Conservation (phyloP, 805 yeast species). For the Candida montana region DNA sequence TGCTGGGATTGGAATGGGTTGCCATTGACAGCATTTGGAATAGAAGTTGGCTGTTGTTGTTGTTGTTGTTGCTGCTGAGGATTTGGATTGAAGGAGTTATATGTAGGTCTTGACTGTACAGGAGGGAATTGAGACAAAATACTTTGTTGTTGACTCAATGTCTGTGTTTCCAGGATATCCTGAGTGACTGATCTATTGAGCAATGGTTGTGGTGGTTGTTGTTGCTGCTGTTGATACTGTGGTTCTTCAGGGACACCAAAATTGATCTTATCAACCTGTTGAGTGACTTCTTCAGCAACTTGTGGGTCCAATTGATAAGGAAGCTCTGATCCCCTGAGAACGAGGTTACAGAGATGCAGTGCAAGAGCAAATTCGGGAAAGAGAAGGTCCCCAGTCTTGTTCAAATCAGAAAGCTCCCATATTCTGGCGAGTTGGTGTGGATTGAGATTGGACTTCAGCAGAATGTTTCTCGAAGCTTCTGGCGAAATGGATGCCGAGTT, state of each 20-base stretch:
- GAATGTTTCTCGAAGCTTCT: slow-evolving; percentile 68
- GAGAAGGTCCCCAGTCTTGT: slow-evolving; percentile 73
- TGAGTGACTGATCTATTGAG: slow-evolving; percentile 8
- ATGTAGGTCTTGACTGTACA: no score
- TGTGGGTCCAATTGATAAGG: slow-evolving; percentile 69
- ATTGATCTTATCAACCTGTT: slow-evolving; percentile 82
- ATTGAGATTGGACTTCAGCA: slow-evolving; percentile 71
- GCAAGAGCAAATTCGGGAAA: slow-evolving; percentile 96
- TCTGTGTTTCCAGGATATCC: slow-evolving; percentile 26
- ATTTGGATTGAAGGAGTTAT: no score
- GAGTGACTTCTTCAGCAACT: slow-evolving; percentile 74
- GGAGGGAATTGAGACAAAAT: slow-evolving; percentile 24
- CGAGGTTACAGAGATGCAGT: slow-evolving; percentile 76
- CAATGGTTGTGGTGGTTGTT: slow-evolving; percentile 2
- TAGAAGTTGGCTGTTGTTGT: slow-evolving; percentile 7
- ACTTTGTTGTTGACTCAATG: slow-evolving; percentile 24
- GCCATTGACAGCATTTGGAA: slow-evolving; percentile 4
- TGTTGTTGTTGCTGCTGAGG: slow-evolving; percentile 7
- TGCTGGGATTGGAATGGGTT: slow-evolving; percentile 6
- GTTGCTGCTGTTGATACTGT: slow-evolving; percentile 3
- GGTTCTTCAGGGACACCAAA: slow-evolving; percentile 60
- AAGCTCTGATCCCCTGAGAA: slow-evolving; percentile 69
- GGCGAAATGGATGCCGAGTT: slow-evolving; percentile 54
- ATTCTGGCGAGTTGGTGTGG: slow-evolving; percentile 77
- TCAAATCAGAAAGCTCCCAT: slow-evolving; percentile 88